These are phyloP conservation scores for Saturnispora zaruensis DNA, from an alignment of 805 yeast species.

Conservation along the genomic window DNA sequence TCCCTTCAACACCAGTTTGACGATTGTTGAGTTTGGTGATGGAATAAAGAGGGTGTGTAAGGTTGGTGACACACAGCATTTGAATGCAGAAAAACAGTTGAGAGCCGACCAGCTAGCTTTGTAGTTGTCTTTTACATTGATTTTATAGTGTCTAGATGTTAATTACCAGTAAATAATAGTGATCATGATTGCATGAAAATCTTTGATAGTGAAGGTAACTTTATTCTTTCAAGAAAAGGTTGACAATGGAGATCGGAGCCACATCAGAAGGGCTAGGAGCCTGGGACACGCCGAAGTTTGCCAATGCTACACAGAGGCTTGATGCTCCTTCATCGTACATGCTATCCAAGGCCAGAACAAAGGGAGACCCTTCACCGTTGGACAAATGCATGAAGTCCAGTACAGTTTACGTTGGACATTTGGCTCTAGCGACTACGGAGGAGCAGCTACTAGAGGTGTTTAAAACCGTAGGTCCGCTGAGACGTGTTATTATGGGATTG, in stretches of 20 bases:
- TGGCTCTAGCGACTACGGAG: slow-evolving; percentile 86
- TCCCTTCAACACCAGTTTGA: slow-evolving; percentile 70
- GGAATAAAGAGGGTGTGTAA: slow-evolving; percentile 34
- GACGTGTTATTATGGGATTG: slow-evolving; percentile 85
- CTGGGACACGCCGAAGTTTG: slow-evolving; percentile 47
- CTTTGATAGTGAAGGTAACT: neutral
- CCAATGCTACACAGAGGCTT: slow-evolving; percentile 55
- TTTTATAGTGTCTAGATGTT: neutral
- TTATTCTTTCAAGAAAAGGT: neutral
- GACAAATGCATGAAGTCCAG: slow-evolving; percentile 55
- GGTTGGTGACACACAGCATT: slow-evolving; percentile 63
- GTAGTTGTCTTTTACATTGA: neutral
- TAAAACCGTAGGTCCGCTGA: slow-evolving; percentile 70
- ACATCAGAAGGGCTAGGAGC: slow-evolving; percentile 28
- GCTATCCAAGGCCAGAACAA: slow-evolving; percentile 51
- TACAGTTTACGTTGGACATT: slow-evolving; percentile 86
- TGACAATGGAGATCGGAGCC: slow-evolving; percentile 2
- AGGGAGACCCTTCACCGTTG: slow-evolving; percentile 39
- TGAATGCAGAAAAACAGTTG: slow-evolving; percentile 33
- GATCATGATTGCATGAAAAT: neutral
- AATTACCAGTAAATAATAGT: neutral
- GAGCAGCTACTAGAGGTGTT: slow-evolving; percentile 89
- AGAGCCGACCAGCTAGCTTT: slow-evolving; percentile 5
- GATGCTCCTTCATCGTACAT: slow-evolving; percentile 68
- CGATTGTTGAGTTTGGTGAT: slow-evolving; percentile 51